A percentile compares a stretch with the other conserved stretches of the same genome.
These are phyloP conservation scores for Neltuma alba DNA, from an alignment of 306 rosid genomes.

Conservation along the genomic window DNA sequence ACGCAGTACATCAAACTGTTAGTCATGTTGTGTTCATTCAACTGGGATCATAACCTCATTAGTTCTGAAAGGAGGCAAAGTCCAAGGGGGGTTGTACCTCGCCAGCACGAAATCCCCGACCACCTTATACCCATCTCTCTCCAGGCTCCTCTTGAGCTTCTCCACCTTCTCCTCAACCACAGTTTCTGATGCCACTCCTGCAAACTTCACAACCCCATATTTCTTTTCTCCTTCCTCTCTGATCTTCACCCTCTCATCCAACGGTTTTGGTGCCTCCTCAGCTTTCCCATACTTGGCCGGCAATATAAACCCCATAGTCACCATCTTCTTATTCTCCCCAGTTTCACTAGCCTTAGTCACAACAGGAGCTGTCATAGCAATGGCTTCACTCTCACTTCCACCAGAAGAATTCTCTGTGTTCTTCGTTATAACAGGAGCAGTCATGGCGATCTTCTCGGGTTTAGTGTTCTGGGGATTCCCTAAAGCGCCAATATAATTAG, in stretches of 20 bases:
- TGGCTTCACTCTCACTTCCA: conserved; percentile 42
- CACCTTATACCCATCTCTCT: conserved; percentile 77
- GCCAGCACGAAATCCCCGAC: conserved; percentile 72
- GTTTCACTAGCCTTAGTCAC: conserved; percentile 45
- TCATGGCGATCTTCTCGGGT: conserved; percentile 88
- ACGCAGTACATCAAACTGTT: neutral
- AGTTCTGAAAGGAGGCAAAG: conserved; percentile 72
- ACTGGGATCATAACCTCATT: conserved; percentile 85
- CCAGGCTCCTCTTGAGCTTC: conserved; percentile 62
- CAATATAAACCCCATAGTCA: conserved; percentile 76
- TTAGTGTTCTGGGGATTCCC: conserved; percentile 72
- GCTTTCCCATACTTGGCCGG: conserved; percentile 62
- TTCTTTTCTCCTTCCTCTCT: conserved; percentile 74
- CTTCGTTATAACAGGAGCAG: conserved; percentile 79
- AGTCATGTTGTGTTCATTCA: conserved; percentile 41
- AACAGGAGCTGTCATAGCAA: conserved; percentile 85
- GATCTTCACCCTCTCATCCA: conserved; percentile 78
- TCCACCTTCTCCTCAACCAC: conserved; percentile 71
- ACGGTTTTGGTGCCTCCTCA: conserved; percentile 86
- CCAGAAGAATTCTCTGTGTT: conserved; percentile 11
- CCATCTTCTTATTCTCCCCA: conserved; percentile 43
- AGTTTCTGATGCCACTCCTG: conserved; percentile 60
- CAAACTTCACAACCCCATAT: conserved; percentile 77
- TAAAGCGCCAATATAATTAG: conserved; percentile 79
- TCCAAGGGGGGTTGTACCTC: conserved; percentile 90